phyloP scores from a whole-genome alignment of 2,329 filamentous ascomycete species.

The Diaporthe longicolla region DNA sequence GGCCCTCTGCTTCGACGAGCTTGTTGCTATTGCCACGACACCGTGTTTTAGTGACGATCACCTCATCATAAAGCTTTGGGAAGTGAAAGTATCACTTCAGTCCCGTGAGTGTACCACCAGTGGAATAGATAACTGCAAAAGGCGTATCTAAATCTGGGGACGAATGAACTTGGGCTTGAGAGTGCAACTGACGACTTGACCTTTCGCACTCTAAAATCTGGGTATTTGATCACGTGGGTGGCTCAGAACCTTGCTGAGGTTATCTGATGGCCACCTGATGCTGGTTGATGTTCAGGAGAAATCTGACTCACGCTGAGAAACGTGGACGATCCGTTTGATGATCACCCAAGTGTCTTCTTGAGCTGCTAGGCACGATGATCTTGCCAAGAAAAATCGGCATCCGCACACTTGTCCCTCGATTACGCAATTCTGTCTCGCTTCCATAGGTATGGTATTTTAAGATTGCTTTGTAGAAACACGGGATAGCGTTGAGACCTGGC shows the following conservation, averaged over 20 bases:
- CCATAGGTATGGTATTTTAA: background rate
- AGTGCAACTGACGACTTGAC: background rate
- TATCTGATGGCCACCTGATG: background rate
- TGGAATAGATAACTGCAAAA: background rate
- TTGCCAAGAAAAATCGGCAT: background rate
- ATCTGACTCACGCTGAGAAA: background rate
- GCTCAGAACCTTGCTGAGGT: background rate
- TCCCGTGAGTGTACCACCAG: too few relatives aligned
- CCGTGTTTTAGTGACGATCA: too few relatives aligned
- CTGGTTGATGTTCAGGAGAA: background rate
- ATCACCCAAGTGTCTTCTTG: background rate
- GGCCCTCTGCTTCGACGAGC: background rate
- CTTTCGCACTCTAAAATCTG: background rate
- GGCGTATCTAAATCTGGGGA: background rate
- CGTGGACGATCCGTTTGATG: background rate
- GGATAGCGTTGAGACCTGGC: too few relatives aligned
- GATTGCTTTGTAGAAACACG: background rate
- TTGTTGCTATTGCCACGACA: too few relatives aligned
- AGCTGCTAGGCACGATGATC: background rate
- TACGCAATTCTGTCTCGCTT: background rate
- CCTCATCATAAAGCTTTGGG: too few relatives aligned
- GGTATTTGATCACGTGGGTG: background rate
- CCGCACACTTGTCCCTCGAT: background rate
- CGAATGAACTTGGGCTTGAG: background rate
- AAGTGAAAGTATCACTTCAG: too few relatives aligned